These are phyloP conservation scores for Pugionium cornutum DNA, from an alignment of 345 rosid species.

Conservation along the genomic window DNA sequence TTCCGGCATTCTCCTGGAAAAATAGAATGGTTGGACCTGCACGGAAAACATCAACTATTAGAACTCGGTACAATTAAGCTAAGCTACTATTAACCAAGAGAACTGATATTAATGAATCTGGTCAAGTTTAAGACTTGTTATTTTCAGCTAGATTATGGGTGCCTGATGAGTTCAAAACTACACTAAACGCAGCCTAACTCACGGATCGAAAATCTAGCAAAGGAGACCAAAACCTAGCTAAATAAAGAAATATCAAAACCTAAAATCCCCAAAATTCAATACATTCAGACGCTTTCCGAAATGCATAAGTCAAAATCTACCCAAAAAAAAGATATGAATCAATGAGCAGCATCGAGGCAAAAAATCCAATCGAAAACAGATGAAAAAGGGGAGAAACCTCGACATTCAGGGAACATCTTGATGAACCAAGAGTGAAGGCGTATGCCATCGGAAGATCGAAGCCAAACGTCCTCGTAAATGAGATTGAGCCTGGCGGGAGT, in stretches of 20 bases:
- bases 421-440: constrained; percentile 98
- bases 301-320: constrained; percentile 35
- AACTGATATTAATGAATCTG: background rate
- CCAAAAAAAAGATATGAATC: background rate
- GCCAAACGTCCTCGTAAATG: constrained; percentile 91
- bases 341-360: background rate
- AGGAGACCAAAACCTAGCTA: constrained; percentile 16
- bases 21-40: constrained; percentile 97
- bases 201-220: constrained; percentile 15
- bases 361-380: no score
- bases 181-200: background rate
- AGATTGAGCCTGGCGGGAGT: constrained; percentile 84
- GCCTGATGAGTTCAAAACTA: constrained; percentile 2
- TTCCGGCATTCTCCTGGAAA: constrained; percentile 99
- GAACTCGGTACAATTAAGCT: constrained; percentile 23
- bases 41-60: constrained; percentile 35
- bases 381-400: constrained; percentile 48
- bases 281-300: constrained; percentile 13
- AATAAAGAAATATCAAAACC: constrained; percentile 11
- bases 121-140: background rate
- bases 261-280: constrained; percentile 19
- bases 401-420: constrained; percentile 75
- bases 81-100: constrained; percentile 2
- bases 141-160: background rate
- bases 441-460: constrained; percentile 84